Conservation (phyloP, 179 eudicot genomes). For the Vitellaria paradoxa region DNA sequence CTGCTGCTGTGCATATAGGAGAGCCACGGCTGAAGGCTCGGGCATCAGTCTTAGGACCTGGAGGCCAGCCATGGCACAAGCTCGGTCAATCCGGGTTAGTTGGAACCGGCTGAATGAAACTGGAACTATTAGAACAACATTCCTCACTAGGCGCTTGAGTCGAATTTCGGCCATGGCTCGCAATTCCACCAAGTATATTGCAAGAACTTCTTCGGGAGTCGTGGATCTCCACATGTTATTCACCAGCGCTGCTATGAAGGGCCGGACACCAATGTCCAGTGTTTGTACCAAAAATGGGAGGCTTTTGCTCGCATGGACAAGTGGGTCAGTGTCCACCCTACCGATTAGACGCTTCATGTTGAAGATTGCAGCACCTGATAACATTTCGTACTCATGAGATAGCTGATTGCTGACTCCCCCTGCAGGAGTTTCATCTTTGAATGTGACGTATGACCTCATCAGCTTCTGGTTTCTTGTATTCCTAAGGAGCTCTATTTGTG, state of each 20-base stretch:
- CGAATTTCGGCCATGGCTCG: conserved; percentile 65
- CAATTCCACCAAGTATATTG: conserved; percentile 73
- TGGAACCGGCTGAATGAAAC: conserved; percentile 87
- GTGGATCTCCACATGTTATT: conserved; percentile 80
- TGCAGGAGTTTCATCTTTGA: conserved; percentile 65
- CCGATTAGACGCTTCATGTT: conserved; percentile 82
- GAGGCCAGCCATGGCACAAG: conserved; percentile 96
- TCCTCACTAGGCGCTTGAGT: conserved; percentile 54
- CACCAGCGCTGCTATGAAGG: conserved; percentile 81
- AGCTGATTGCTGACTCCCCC: conserved; percentile 68
- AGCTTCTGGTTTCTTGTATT: conserved; percentile 70
- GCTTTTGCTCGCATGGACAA: conserved; percentile 70
- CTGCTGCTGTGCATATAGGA: conserved; percentile 77
- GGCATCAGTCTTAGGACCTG: conserved; percentile 87
- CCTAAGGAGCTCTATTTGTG: conserved; percentile 65
- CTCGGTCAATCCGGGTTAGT: conserved; percentile 62
- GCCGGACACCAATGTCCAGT: conserved; percentile 73
- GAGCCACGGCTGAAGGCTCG: conserved; percentile 87
- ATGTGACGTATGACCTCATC: conserved; percentile 75
- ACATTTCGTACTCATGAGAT: conserved; percentile 61
- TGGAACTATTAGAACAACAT: conserved; percentile 69
- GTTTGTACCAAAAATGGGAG: conserved; percentile 86
- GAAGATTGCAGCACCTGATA: conserved; percentile 73
- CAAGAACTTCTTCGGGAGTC: conserved; percentile 89
- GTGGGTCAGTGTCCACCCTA: conserved; percentile 78